Percentiles rank a stretch among this genome's conserved stretches.
phyloP scores from a whole-genome alignment of 2,329 filamentous ascomycete species.

The Xylariaceae sp. region DNA sequence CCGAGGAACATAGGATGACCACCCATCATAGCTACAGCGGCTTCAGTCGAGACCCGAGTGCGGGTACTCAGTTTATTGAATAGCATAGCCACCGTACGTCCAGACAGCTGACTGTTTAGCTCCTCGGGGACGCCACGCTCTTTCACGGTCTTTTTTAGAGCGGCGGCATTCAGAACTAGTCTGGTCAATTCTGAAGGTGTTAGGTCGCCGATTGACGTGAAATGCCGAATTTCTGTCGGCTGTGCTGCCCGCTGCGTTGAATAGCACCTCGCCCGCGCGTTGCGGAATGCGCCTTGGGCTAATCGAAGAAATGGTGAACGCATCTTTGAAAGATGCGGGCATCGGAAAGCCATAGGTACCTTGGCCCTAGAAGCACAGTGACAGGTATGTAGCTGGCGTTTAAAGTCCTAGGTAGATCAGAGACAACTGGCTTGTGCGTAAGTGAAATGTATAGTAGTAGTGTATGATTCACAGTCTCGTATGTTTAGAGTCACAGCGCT shows the following conservation, averaged over 20 bases:
- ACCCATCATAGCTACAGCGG: constrained; percentile 83
- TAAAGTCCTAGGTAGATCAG: background rate
- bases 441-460: background rate
- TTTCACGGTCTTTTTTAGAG: constrained; percentile 78
- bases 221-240: constrained; percentile 66
- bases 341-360: background rate
- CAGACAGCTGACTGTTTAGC: constrained; percentile 65
- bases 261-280: constrained; percentile 47
- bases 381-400: background rate
- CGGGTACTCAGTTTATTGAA: constrained; percentile 96
- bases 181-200: constrained; percentile 76
- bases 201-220: constrained; percentile 90
- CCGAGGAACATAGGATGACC: constrained; percentile 96
- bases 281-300: constrained; percentile 16
- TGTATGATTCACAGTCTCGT: background rate
- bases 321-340: constrained; percentile 31
- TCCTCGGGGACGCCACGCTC: constrained; percentile 57
- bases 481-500: background rate
- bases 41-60: constrained; percentile 91
- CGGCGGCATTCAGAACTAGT: constrained; percentile 79
- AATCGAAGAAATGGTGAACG: constrained; percentile 26
- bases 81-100: constrained; percentile 89
- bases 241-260: constrained; percentile 36
- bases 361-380: background rate
- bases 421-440: background rate